Evolutionary conservation across 768 basidiomycete species (phyloP), one percentile per base, ranked within the genome.

Genomic region (Hericium coralloides): DNA sequence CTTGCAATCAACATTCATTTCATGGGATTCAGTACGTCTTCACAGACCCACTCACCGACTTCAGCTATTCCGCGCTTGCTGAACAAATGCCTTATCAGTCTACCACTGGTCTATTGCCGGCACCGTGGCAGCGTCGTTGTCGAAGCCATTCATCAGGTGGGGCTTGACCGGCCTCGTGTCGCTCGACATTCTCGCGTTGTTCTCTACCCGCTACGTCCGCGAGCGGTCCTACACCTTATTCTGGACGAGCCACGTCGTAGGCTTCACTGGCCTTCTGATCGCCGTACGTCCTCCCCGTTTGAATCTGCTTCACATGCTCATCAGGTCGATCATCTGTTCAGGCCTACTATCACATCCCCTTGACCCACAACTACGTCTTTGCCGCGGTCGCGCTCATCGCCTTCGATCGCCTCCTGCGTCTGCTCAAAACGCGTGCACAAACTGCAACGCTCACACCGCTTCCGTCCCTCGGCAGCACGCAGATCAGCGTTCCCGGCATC

Each of bases 361-460:
- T n/a, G 2, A 67, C 75, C 7, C 53, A 76, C 3, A 75, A 72
- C 15, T 83, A 76, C 64, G 69, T 76, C 17, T 6, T 75, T 15
- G 70, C 73, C 15, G 75, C 71, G 0, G 60, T 65, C 26, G 72
- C 61, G 3, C 65, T 77, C 52, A 79, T 80, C 60, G 69, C 64
- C 15, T 59, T 79, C 31, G 82, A 84, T 58, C 76, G 73, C 49
- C 12, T 79, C 43, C 52, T 72, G 14, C 77, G 81, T 17, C 51
- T 77, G 38, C 22, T 72, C 62, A 80, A 78, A 57, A 78, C 79
- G 6, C 78, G 78, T 20, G 45, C 76, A 50, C 68, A 69, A 8
- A 62, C 60, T 9, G 82, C 81, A 15, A 71, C 70, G 23, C 66
- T 85, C 55, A 69, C 69, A 22, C 66, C 78, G 1, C 68, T 82